Percentiles rank a stretch among this genome's conserved stretches.
Conservation (phyloP, 768 basidiomycete species). For the Auricularia sp. region DNA sequence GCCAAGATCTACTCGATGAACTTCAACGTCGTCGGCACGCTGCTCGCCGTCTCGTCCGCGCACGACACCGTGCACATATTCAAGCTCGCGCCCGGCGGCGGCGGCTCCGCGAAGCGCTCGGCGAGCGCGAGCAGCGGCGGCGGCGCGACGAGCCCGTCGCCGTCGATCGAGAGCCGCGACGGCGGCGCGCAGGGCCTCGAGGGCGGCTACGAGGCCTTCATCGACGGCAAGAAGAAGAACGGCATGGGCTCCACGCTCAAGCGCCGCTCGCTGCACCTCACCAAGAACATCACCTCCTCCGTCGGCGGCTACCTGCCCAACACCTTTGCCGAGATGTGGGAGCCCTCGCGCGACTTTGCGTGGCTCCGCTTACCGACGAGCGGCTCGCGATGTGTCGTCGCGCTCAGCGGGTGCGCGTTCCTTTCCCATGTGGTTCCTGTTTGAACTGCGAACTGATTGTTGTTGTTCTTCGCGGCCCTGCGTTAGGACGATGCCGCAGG, state of each 20-base stretch:
- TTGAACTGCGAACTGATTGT: background rate
- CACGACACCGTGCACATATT: slow-evolving; percentile 97
- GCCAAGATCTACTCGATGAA: slow-evolving; percentile 75
- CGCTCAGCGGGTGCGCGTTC: slow-evolving; percentile 64
- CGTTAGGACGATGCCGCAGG: slow-evolving; percentile 79
- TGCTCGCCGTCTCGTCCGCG: slow-evolving; percentile 86
- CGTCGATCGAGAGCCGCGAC: slow-evolving; percentile 55
- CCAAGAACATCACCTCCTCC: slow-evolving; percentile 65
- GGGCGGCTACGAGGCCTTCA: slow-evolving; percentile 78
- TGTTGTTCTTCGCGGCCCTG: background rate
- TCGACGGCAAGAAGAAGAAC: slow-evolving; percentile 62
- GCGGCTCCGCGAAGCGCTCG: slow-evolving; percentile 10
- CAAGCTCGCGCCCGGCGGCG: slow-evolving; percentile 45
- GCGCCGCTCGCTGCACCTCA: slow-evolving; percentile 62
- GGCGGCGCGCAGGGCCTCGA: slow-evolving; percentile 46
- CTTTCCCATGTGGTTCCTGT: background rate
- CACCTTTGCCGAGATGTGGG: slow-evolving; percentile 92
- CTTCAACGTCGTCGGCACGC: slow-evolving; percentile 72
- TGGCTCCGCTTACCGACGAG: slow-evolving; percentile 72
- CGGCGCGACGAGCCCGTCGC: slow-evolving; percentile 46
- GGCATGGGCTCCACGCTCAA: slow-evolving; percentile 49
- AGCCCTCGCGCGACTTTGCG: slow-evolving; percentile 91
- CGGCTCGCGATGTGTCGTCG: slow-evolving; percentile 79
- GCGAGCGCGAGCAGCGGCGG: slow-evolving; percentile 1
- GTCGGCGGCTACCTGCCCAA: slow-evolving; percentile 81